A percentile compares a stretch with the other conserved stretches of the same genome.
Evolutionary conservation across 1,284 basidiomycete species (phyloP).

Genomic region (Bondarzewia mesenterica): DNA sequence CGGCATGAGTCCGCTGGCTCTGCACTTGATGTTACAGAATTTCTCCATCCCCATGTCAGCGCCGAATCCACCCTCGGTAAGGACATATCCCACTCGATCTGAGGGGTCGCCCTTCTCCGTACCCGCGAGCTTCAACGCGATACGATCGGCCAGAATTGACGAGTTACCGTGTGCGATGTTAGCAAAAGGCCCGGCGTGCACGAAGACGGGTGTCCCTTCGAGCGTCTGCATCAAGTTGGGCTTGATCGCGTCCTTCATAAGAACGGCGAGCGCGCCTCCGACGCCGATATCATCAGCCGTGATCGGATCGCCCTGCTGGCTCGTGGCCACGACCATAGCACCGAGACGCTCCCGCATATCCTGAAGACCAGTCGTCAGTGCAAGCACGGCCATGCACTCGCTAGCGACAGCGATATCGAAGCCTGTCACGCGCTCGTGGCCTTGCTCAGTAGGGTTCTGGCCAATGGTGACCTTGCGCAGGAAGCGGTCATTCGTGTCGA

Average conservation of each 20-base stretch:
- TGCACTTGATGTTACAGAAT: conserved; percentile 99
- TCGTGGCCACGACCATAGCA: conserved; percentile 95
- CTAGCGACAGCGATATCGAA: conserved; percentile 98
- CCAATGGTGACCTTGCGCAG: conserved; percentile 93
- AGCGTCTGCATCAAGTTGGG: conserved; percentile 99
- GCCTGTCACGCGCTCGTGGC: conserved; percentile 81
- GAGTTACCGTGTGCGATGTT: conserved; percentile 99
- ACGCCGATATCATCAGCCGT: conserved; percentile 97
- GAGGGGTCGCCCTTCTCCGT: conserved; percentile 86
- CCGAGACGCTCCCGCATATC: conserved; percentile 94
- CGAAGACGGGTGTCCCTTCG: conserved; percentile 98
- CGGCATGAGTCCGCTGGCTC: conserved; percentile 86
- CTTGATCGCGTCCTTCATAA: conserved; percentile 99
- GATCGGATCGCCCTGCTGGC: conserved; percentile 84
- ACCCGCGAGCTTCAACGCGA: conserved; percentile 95
- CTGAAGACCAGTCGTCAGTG: conserved; percentile 78
- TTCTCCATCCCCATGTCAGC: conserved; percentile 99
- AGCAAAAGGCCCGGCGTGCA: conserved; percentile 97
- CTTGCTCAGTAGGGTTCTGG: conserved; percentile 85
- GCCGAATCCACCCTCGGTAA: conserved; percentile 98
- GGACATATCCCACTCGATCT: conserved; percentile 86
- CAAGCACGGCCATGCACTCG: conserved; percentile 98
- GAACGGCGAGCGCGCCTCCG: conserved; percentile 91
- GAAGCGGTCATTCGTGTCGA: conserved; percentile 97
- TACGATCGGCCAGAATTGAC: conserved; percentile 93